Conservation (phyloP, 2,329 filamentous ascomycete species). For the Ophiostoma montium region DNA sequence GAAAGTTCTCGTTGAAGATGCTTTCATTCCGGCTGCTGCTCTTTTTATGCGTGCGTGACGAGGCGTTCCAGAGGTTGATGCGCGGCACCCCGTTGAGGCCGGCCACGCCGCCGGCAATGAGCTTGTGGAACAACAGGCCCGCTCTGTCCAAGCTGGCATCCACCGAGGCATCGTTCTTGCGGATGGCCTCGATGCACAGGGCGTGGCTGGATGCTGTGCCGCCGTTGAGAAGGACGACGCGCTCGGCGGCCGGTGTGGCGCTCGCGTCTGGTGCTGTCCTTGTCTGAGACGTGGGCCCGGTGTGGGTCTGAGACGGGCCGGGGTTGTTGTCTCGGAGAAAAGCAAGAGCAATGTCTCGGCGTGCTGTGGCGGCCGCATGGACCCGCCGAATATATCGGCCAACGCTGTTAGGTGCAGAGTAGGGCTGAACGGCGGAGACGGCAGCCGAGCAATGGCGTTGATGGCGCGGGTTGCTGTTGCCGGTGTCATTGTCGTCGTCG, state of each 20-base stretch:
- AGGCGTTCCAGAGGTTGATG: background rate
- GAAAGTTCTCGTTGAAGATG: no score
- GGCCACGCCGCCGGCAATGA: conserved; percentile 35
- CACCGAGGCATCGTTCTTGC: conserved; percentile 29
- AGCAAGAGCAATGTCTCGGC: conserved; percentile 32
- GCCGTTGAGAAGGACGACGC: conserved; percentile 45
- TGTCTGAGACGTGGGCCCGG: background rate
- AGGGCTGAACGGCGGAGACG: background rate
- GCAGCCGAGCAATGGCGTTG: background rate
- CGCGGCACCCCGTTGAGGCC: conserved; percentile 19
- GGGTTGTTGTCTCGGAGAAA: conserved; percentile 29
- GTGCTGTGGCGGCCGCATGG: conserved; percentile 33
- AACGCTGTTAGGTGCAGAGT: conserved; percentile 20
- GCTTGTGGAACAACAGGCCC: conserved; percentile 33
- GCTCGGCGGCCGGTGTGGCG: background rate
- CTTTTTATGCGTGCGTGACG: no score
- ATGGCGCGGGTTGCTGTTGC: conserved; percentile 15
- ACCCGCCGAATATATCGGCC: conserved; percentile 31
- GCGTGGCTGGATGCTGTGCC: conserved; percentile 40
- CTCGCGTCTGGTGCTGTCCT: background rate
- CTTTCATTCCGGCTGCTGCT: background rate
- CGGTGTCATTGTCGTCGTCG: conserved; percentile 14
- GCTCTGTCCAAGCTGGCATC: conserved; percentile 35
- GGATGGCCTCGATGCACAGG: conserved; percentile 40
- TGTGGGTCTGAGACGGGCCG: conserved; percentile 15